Base-by-base conservation (phyloP, 179 eudicot genomes). In the Sideroxylon spinosum region DNA sequence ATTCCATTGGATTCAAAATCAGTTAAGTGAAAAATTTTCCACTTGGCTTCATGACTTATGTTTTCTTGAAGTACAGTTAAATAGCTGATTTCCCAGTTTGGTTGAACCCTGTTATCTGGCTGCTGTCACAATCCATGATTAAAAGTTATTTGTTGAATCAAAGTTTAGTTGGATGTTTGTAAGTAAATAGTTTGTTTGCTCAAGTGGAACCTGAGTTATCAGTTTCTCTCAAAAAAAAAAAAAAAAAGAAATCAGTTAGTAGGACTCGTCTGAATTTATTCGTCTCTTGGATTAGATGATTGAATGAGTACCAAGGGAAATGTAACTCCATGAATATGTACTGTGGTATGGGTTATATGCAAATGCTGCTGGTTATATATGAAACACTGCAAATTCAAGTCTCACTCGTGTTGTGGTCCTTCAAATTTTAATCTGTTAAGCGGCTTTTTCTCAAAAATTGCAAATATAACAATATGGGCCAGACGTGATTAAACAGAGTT, bases 1-100 rank as follows among this genome's bases (percentile, higher is more conserved):
- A 91, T 93, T 69, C 95, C 98, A 12, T 83, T 95, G 50, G 98
- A 93, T 77, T 84, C 97, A 62, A 88, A 88, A 85, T 76, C 91
- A 85, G 91, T 88, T 87, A 75, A 86, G 88, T 86, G 53, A 55
- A 8, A 78, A 7, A 19, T 19, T 71, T 32, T 49, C 22, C 23
- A 50, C 48, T 19, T 73, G 29, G 60, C 55, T 25, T 12, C 37
- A 66, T 76, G 4, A 28, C 17, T 66, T 19, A 19, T 11, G 63
- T 64, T 50, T 1, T 37, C 44, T 37, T 37, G 12, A 52, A 52
- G 56, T 52, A 14, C 56, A 52, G 3, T 52, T 52, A 11, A 52
- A 52, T 37, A 37, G 44, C 44, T 37, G 44, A 37, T 3, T 37
- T 37, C 44, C 37, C 44, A 37, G 44, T 37, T 37, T 37, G 16